Percentiles rank a stretch among this genome's conserved stretches.
Conservation (phyloP, 2,329 filamentous ascomycete genomes). For the Neofusicoccum kwambonambiense region DNA sequence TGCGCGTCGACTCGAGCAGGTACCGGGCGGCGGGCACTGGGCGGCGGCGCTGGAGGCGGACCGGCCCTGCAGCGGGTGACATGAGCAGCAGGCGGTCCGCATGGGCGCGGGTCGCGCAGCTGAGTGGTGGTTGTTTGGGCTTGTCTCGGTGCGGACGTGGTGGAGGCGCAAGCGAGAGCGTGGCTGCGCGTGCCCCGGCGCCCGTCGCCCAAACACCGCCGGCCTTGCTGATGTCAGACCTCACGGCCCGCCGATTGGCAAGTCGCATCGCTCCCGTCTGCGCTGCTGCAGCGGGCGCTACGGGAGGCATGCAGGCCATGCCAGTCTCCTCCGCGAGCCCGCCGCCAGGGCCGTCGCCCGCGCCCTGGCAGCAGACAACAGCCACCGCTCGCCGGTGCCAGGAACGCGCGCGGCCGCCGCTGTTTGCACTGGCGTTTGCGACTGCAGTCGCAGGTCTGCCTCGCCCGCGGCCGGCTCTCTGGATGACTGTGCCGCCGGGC, state of each 20-base stretch:
- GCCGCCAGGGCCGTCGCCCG: neutral
- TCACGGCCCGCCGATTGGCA: neutral
- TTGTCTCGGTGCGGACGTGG: neutral
- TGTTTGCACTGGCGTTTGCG: neutral
- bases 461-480: neutral
- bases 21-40: neutral
- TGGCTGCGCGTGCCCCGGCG: neutral
- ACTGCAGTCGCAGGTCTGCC: neutral
- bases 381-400: neutral
- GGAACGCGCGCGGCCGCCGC: neutral
- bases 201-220: neutral
- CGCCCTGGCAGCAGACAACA: neutral
- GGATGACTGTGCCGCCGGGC: neutral
- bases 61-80: constrained; percentile 8
- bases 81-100: constrained; percentile 4
- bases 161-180: constrained; percentile 4
- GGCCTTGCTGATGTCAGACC: constrained; percentile 8
- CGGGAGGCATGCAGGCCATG: neutral
- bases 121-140: neutral
- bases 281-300: constrained; percentile 1
- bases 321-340: neutral
- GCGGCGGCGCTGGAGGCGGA: neutral
- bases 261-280: neutral
- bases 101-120: neutral
- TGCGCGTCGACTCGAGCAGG: neutral